A percentile compares a stretch with the other conserved stretches of the same genome.
Conservation (phyloP, 1,139 yeast genomes). For the Zygosaccharomyces pseudobailii region DNA sequence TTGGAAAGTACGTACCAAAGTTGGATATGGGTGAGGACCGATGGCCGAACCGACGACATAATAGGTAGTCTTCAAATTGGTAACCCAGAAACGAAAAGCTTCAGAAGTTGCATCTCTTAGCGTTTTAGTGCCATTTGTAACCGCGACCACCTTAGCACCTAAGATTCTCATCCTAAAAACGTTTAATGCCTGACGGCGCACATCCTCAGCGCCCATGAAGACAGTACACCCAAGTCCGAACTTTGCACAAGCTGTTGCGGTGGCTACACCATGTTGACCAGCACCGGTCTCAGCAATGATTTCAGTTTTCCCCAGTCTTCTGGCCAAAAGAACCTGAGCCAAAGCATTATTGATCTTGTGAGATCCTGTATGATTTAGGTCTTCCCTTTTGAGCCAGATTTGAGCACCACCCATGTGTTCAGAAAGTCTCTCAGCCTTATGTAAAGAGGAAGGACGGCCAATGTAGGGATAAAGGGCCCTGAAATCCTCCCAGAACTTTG, state of each 20-base stretch:
- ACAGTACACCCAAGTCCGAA: constrained; percentile 95
- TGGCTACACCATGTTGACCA: constrained; percentile 99
- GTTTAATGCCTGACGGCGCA: constrained; percentile 94
- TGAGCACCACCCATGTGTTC: constrained; percentile 94
- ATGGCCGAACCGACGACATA: constrained; percentile 97
- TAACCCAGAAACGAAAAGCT: constrained; percentile 94
- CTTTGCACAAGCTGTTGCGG: constrained; percentile 98
- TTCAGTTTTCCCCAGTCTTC: constrained; percentile 82
- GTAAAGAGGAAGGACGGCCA: constrained; percentile 94
- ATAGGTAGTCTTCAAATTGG: constrained; percentile 78
- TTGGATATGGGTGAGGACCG: constrained; percentile 99
- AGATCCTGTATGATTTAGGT: constrained; percentile 94
- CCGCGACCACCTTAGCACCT: constrained; percentile 94
- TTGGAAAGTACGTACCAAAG: constrained; percentile 96
- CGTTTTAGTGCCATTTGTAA: constrained; percentile 91
- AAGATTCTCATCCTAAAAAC: constrained; percentile 95
- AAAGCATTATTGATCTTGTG: constrained; percentile 96
- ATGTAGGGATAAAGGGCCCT: constrained; percentile 76
- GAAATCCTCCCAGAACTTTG: constrained; percentile 90
- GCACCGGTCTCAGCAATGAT: constrained; percentile 99
- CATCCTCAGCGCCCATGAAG: constrained; percentile 99
- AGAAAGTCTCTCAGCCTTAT: constrained; percentile 82
- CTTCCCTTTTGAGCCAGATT: constrained; percentile 98
- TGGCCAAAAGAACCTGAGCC: constrained; percentile 90
- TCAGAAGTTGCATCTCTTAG: constrained; percentile 97